These are phyloP conservation scores for Xylaria multiplex DNA, from an alignment of 2,329 filamentous ascomycete genomes.

Conservation along the genomic window DNA sequence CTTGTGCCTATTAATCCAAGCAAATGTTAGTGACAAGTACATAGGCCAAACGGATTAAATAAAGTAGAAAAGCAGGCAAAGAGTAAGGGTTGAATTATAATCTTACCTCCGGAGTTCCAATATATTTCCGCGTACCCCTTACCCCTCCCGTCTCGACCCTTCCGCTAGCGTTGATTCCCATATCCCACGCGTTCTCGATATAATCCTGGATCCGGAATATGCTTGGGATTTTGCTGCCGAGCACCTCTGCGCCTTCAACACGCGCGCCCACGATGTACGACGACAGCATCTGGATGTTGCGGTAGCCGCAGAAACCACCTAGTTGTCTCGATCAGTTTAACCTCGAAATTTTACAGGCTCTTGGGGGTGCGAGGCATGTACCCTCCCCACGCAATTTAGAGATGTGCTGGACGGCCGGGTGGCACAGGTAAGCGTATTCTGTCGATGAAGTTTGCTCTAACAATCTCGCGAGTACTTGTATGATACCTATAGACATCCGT, in stretches of 20 bases:
- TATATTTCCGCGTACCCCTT: constrained; percentile 89
- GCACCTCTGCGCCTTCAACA: constrained; percentile 66
- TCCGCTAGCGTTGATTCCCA: constrained; percentile 79
- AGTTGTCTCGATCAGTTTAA: constrained; percentile 11
- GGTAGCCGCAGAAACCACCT: constrained; percentile 93
- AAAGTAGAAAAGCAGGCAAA: background rate
- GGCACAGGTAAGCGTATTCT: constrained; percentile 80
- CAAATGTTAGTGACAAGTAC: constrained; percentile 5
- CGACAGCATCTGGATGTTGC: constrained; percentile 91
- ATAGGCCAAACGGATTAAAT: background rate
- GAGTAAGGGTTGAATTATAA: background rate
- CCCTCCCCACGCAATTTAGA: constrained; percentile 83
- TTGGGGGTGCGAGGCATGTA: constrained; percentile 43
- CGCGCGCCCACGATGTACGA: constrained; percentile 76
- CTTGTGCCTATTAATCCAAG: constrained; percentile 70
- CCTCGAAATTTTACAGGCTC: background rate
- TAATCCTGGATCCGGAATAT: constrained; percentile 85
- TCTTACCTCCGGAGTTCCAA: constrained; percentile 86
- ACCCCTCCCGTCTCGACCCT: constrained; percentile 87
- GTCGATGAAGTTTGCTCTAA: constrained; percentile 73
- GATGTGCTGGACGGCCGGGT: constrained; percentile 78
- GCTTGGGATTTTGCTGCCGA: constrained; percentile 72
- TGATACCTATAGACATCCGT: constrained; percentile 56
- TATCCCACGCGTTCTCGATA: constrained; percentile 90
- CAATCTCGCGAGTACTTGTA: constrained; percentile 70